Base-by-base conservation (phyloP, 805 yeast species). In the Lipomyces spencermartinsiae region DNA sequence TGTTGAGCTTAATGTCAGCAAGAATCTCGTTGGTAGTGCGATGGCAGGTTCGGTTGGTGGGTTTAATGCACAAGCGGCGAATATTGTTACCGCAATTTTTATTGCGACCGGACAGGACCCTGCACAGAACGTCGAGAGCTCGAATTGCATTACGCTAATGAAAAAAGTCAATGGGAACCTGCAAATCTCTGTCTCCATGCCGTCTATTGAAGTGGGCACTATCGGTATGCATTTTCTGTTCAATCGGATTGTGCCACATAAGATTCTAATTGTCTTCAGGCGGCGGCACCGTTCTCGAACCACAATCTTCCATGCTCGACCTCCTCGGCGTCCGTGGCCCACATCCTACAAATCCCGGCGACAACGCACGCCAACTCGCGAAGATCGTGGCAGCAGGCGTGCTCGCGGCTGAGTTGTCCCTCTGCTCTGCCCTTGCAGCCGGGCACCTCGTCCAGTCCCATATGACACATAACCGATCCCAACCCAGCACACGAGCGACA, bases 1-100 rank as follows among this genome's bases (percentile, higher is more conserved):
- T 69, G 97, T 94, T 46, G 94, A 93, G 78, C 84, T 95, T 74
- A 95, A 95, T 80, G 84, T 92, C 67, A 84, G 89, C 75, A 95
- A 95, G 82, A 95, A 95, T 79, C 84, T 95, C 76, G 85, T 95
- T 75, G 99, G 99, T 62, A 91, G 97, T 51, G 98, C 98, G 6
- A 91, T 95, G 95, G 98, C 99, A 33, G 99, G 99, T 53, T 87
- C 97, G 22, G 86, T 95, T 73, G 99, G 99, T 78, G 99, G 99
- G 1, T 93, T 91, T 82, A 95, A 95, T 77, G 99, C 99, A 0
- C 99, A 95, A 75, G 98, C 99, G 63, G 96, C 99, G 59, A 95
- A 95, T 79, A 81, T 95, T 73, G 94, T 95, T 46, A 96, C 99
- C 46, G 98, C 99, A 10, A 89, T 95, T 33, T 95, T 81, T 78